Evolutionary conservation across 208 protist species (phyloP).

Genomic region (Leishmania arabica): DNA sequence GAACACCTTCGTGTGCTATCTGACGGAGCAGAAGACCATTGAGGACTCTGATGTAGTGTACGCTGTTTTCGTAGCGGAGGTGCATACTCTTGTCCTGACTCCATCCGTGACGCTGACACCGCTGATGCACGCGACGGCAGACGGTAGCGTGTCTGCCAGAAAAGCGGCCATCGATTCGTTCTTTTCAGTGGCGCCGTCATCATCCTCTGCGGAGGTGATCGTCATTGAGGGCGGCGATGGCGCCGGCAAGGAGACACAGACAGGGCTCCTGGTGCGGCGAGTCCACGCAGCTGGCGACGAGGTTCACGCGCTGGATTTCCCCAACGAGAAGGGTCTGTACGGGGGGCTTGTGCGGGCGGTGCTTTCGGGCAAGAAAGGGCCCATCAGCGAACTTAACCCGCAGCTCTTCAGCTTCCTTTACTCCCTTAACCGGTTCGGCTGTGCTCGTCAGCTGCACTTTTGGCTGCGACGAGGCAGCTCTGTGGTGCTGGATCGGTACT

Average conservation of each 20-base stretch:
- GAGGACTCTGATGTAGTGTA: slow-evolving; percentile 64
- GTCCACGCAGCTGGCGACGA: slow-evolving; percentile 3
- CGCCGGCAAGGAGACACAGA: slow-evolving; percentile 92
- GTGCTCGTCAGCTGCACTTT: slow-evolving; percentile 54
- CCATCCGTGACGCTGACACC: slow-evolving; percentile 41
- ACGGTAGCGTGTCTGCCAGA: neutral
- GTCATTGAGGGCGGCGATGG: slow-evolving; percentile 93
- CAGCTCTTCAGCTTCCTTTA: slow-evolving; percentile 91
- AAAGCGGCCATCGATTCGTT: slow-evolving; percentile 26
- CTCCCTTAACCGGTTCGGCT: slow-evolving; percentile 87
- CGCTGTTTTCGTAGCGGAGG: slow-evolving; percentile 54
- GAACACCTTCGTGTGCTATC: slow-evolving; percentile 55
- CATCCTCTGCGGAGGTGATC: slow-evolving; percentile 39
- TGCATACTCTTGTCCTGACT: slow-evolving; percentile 48
- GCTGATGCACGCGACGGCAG: slow-evolving; percentile 26
- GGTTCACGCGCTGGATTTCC: slow-evolving; percentile 85
- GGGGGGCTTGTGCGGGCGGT: slow-evolving; percentile 81
- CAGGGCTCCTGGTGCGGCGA: slow-evolving; percentile 49
- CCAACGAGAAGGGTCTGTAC: slow-evolving; percentile 75
- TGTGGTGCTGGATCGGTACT: slow-evolving; percentile 90
- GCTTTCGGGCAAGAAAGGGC: slow-evolving; percentile 82
- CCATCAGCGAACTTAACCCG: slow-evolving; percentile 73
- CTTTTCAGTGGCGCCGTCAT: slow-evolving; percentile 24
- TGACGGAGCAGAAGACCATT: slow-evolving; percentile 57
- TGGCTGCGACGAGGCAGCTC: slow-evolving; percentile 64